These are phyloP conservation scores for Trematosphaeria pertusa DNA, from an alignment of 2,329 filamentous ascomycete species.

Conservation along the genomic window DNA sequence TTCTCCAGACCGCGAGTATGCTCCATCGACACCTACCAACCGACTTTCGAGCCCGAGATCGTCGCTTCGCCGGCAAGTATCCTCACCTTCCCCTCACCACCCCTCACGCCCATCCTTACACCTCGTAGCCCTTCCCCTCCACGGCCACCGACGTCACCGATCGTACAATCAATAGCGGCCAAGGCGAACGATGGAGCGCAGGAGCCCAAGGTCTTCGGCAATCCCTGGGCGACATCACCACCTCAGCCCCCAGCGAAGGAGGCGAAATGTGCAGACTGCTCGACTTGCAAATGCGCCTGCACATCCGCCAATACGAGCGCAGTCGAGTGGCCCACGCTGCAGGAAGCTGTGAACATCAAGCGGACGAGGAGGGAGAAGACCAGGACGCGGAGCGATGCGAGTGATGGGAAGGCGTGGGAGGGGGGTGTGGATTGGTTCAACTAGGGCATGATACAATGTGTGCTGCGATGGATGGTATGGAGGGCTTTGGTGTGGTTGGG, in stretches of 20 bases:
- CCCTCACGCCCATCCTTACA: not conserved
- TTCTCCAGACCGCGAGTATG: too few relatives aligned
- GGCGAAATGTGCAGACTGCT: slow-evolving; percentile 1
- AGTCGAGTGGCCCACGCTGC: slow-evolving; percentile 26
- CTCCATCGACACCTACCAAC: too few relatives aligned
- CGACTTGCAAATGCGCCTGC: not conserved
- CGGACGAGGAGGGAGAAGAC: slow-evolving; percentile 4
- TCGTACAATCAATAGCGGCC: too few relatives aligned
- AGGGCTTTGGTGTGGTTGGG: too few relatives aligned
- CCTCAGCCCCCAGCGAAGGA: not conserved
- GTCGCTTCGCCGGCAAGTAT: too few relatives aligned
- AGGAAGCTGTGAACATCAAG: slow-evolving; percentile 15
- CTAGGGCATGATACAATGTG: too few relatives aligned
- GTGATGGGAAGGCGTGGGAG: slow-evolving; percentile 17
- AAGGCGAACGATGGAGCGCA: too few relatives aligned
- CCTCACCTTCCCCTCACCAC: not conserved
- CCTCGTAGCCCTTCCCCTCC: not conserved
- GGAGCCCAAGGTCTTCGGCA: not conserved
- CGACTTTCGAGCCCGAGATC: too few relatives aligned
- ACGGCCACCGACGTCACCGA: too few relatives aligned
- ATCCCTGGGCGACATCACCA: not conserved
- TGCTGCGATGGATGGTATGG: too few relatives aligned
- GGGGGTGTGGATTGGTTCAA: slow-evolving; percentile 20
- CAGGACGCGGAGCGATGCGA: not conserved
- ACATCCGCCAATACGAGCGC: slow-evolving; percentile 9